Evolutionary conservation across 805 yeast species (phyloP).

Genomic region (Kodamaea nitidulidarum): DNA sequence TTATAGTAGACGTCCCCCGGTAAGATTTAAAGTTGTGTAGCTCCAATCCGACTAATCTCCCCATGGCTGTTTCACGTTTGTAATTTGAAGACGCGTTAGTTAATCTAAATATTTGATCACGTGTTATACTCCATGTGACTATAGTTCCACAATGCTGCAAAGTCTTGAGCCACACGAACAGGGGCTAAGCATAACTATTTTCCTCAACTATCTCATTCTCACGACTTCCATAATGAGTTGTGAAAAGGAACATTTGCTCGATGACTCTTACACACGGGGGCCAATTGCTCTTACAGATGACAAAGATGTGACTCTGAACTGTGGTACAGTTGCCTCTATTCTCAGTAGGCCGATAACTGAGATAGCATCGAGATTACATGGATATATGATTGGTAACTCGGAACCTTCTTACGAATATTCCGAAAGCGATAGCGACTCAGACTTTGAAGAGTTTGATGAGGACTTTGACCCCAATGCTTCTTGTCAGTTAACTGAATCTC

Average conservation of each 20-base stretch:
- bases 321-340: slow-evolving; percentile 2
- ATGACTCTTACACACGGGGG: neutral
- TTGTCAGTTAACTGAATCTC: neutral
- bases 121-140: neutral
- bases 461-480: slow-evolving; percentile 7
- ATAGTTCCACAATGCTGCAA: neutral
- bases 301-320: neutral
- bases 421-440: slow-evolving; percentile 15
- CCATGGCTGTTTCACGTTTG: slow-evolving; percentile 47
- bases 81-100: slow-evolving; percentile 1
- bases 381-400: neutral
- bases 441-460: slow-evolving; percentile 23
- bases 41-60: slow-evolving; percentile 74
- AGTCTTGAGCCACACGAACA: slow-evolving; percentile 1
- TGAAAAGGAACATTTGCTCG: slow-evolving; percentile 4
- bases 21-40: slow-evolving; percentile 89
- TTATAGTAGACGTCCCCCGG: slow-evolving; percentile 67
- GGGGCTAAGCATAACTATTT: too few species aligned
- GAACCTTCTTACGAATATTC: slow-evolving; percentile 4
- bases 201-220: too few species aligned
- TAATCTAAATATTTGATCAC: neutral
- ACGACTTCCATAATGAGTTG: neutral
- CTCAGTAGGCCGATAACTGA: slow-evolving; percentile 1
- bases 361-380: slow-evolving; percentile 1
- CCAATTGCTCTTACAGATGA: slow-evolving; percentile 7